These are phyloP conservation scores for Stemphylium vesicarium DNA, from an alignment of 2,329 filamentous ascomycete species.

Conservation along the genomic window DNA sequence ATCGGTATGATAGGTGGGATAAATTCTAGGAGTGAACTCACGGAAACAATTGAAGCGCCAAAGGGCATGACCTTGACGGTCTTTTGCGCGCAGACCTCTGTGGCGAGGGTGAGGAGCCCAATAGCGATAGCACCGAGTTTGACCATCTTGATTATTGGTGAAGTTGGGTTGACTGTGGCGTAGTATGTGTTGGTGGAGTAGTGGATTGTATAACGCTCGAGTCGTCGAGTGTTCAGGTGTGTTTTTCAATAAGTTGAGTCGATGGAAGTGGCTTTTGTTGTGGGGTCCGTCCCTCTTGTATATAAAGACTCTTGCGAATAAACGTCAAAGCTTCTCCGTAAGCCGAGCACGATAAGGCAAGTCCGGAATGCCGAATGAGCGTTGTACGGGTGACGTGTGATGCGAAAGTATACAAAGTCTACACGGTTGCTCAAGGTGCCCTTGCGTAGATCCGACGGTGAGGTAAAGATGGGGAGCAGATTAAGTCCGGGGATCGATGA, in stretches of 20 bases:
- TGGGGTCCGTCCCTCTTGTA: too few relatives aligned
- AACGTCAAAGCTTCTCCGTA: too few relatives aligned
- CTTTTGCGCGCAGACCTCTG: conserved; percentile 26
- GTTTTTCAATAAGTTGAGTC: too few relatives aligned
- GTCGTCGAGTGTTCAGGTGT: too few relatives aligned
- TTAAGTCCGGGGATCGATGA: too few relatives aligned
- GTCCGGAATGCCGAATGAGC: too few relatives aligned
- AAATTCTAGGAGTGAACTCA: conserved; percentile 14
- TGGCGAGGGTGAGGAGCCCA: conserved; percentile 29
- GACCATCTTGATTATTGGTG: conserved; percentile 23
- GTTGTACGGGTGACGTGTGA: neutral
- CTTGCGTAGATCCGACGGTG: too few relatives aligned
- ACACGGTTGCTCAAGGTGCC: too few relatives aligned
- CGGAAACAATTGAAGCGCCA: conserved; percentile 45
- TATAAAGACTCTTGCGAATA: too few relatives aligned
- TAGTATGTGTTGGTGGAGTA: neutral
- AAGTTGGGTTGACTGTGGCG: neutral
- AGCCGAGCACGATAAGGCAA: too few relatives aligned
- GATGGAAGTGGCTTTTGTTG: too few relatives aligned
- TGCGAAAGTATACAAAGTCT: neutral
- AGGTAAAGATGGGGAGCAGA: too few relatives aligned
- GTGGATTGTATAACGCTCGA: neutral
- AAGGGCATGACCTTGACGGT: conserved; percentile 46
- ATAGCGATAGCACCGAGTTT: conserved; percentile 26
- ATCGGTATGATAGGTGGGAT: neutral